Evolutionary conservation across 2,329 filamentous ascomycete genomes (phyloP), one percentile per base, ranked within the genome.

Genomic region (Zymoseptoria pseudotritici): DNA sequence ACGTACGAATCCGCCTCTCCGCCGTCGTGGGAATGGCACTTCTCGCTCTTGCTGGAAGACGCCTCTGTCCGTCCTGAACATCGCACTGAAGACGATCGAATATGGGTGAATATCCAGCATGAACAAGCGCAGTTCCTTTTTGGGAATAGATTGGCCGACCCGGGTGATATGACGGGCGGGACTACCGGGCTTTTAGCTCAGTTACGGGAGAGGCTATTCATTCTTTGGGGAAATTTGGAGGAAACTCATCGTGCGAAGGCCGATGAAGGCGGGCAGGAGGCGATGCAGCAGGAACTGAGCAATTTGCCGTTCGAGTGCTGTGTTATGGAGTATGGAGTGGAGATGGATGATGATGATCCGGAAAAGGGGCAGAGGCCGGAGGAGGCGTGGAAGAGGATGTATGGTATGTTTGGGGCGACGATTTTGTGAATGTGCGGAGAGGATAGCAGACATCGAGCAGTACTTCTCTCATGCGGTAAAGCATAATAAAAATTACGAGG

Each of bases 151-250:
- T 71, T 84, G 58, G 75, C 82, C 65, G 80, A 86, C 50, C 72
- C 72, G 6, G 75, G 84, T 79, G 85, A 78, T 72, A 79, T 96
- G 36, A 81, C 80, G 20, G 70, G 73, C n/a, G 66, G 73, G 2
- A 56, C 72, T 0, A 7, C 26, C 26, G 26, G 26, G 26, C 69
- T 75, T 1, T 75, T 94, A 0, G 71, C 67, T 2, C 63, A 72
- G 6, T 75, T 97, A 4, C 82, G 84, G 55, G 84, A 95, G 66
- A 86, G 83, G 66, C 78, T 97, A 58, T 93, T 87, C 70, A 77
- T 84, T 42, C 78, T 97, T 1, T 97, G 93, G 92, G 93, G 93
- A 1, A 84, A 96, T 62, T 78, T 97, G 1, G 86, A 92, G 70
- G 90, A 96, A 70, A 46, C n/a, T 6, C 73, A 77, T 54, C 90